Evolutionary conservation across 169 alveolate genomes (phyloP), one percentile per base, ranked within the genome.

Genomic region (Cystoisospora suis): DNA sequence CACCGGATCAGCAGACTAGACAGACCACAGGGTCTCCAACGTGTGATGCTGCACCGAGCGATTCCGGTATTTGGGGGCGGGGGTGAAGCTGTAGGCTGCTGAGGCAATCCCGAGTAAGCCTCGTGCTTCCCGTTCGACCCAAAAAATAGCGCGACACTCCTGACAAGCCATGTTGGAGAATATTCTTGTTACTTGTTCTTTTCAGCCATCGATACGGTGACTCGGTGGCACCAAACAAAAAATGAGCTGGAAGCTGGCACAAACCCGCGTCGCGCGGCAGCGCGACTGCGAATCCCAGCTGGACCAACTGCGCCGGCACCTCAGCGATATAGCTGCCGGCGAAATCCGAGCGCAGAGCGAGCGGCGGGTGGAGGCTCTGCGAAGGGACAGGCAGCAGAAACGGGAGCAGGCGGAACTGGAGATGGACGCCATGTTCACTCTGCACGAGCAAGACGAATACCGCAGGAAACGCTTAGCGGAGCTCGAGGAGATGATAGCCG

Each of bases 301-400:
- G 83, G 20, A 72, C 12, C 58, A 32, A 40, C 38, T 72, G 83
- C 83, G 32, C 27, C 45, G 32, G 56, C 83, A 72, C 56, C 83
- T 72, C 56, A 72, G 32, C 20, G 53, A 29, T 20, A 40, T 72
- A 9, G 7, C 83, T 15, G 27, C 20, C 58, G 83, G 17, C 27
- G n/a, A 36, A 3, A 36, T 72, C 12, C 20, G 44, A 6, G 56
- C 83, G 38, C 58, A 72, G 34, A 79, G 92, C 61, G 89, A 88
- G 56, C 79, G 89, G 27, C 53, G 92, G 47, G 92, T 88, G 36
- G 92, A 88, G 85, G 92, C 92, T 0, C 80, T 88, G 20, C 42
- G 92, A 75, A 47, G 89, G 15, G 75, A 40, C 29, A 65, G 77
- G 20, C 40, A 75, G 42, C 45, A 38, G 36, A 79, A 29, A 58